Evolutionary conservation across 225 moss, liverwort and hornwort genomes (phyloP).

Genomic region (Takakia lepidozioides): DNA sequence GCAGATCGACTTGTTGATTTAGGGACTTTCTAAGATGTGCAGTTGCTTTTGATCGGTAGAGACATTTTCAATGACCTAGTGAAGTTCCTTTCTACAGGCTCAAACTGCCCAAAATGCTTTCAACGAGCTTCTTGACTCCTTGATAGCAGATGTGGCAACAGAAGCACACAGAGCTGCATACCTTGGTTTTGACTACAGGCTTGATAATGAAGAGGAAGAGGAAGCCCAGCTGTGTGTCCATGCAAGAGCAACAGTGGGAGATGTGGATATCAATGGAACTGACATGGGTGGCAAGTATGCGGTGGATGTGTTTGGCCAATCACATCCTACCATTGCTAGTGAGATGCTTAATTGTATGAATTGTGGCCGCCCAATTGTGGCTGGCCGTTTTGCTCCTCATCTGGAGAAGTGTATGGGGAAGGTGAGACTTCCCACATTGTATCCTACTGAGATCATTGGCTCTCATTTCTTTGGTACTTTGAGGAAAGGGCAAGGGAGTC

Average conservation of each 20-base stretch:
- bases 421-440: conserved; percentile 20
- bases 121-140: conserved; percentile 73
- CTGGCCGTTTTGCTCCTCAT: conserved; percentile 79
- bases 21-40: no score
- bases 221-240: conserved; percentile 66
- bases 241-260: conserved; percentile 57
- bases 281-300: conserved; percentile 54
- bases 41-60: no score
- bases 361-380: conserved; percentile 70
- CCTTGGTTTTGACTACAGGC: conserved; percentile 79
- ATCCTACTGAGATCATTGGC: no score
- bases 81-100: conserved; percentile 2
- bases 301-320: conserved; percentile 61
- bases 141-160: conserved; percentile 84
- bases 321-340: conserved; percentile 66
- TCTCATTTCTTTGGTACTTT: no score
- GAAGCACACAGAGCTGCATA: conserved; percentile 86
- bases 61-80: no score
- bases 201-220: conserved; percentile 85
- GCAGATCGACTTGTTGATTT: no score
- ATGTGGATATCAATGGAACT: conserved; percentile 45
- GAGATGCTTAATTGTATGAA: conserved; percentile 81
- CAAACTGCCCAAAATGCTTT: conserved; percentile 53
- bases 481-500: no score
- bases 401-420: conserved; percentile 88